Conservation (phyloP, 208 protist genomes). For the Balamuthia mandrillaris region DNA sequence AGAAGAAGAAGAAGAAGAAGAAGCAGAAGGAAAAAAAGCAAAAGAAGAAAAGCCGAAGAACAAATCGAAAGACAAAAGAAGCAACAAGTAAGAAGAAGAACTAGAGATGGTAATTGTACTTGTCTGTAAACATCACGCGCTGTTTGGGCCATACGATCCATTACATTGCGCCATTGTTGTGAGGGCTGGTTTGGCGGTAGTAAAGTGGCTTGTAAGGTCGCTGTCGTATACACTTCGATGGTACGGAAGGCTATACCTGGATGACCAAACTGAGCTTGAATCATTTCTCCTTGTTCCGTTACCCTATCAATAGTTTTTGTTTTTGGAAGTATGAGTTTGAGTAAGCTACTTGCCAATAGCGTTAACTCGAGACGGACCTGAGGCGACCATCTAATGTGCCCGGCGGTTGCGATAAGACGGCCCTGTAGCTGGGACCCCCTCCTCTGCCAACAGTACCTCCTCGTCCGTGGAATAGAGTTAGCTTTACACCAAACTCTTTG, state of each 20-base stretch:
- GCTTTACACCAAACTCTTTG: constrained; percentile 34
- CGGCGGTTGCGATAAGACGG: constrained; percentile 69
- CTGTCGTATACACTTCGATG: constrained; percentile 64
- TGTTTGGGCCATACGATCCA: constrained; percentile 51
- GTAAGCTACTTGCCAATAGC: not conserved
- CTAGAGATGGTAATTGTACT: too few species aligned
- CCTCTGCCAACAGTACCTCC: constrained; percentile 62
- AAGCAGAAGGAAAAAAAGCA: too few species aligned
- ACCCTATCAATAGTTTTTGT: constrained; percentile 38
- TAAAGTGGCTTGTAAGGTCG: constrained; percentile 51
- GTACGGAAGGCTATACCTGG: constrained; percentile 35
- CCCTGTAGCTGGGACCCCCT: constrained; percentile 65
- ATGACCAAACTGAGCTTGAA: constrained; percentile 62
- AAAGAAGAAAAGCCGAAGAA: too few species aligned
- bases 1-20: too few species aligned
- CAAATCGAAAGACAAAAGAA: not conserved
- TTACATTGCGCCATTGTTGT: constrained; percentile 47
- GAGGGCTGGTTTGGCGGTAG: constrained; percentile 41
- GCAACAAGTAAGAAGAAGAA: not conserved
- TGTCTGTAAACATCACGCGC: constrained; percentile 53
- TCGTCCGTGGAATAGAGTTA: constrained; percentile 75
- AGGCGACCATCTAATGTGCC: constrained; percentile 57
- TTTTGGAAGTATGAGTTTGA: not conserved
- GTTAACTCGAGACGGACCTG: not conserved
- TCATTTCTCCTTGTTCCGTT: constrained; percentile 69